A percentile compares a stretch with the other conserved stretches of the same genome.
Conservation (phyloP, 345 rosid species). For the Murraya koenigii region DNA sequence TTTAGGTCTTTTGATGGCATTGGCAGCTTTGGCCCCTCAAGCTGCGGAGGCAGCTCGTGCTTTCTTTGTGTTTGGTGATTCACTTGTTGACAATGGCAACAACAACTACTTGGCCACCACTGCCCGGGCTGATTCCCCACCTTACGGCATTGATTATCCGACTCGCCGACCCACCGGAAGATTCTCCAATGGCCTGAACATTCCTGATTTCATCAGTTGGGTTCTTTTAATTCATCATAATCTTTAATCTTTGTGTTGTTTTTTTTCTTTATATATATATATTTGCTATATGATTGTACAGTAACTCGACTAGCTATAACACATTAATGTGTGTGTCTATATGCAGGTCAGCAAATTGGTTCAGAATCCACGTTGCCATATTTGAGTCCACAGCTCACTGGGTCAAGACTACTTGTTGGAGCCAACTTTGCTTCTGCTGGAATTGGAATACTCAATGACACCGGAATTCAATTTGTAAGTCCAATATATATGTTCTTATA, state of each 20-base stretch:
- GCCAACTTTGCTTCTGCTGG: constrained; percentile 99
- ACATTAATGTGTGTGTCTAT: background rate
- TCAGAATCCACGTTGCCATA: constrained; percentile 72
- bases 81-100: constrained; percentile 76
- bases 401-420: constrained; percentile 60
- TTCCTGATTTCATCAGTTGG: constrained; percentile 82
- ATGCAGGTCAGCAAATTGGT: constrained; percentile 65
- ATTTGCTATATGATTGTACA: too few species aligned
- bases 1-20: constrained; percentile 7
- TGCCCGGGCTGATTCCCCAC: constrained; percentile 74
- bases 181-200: constrained; percentile 84
- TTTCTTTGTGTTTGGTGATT: constrained; percentile 69
- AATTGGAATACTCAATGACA: constrained; percentile 86
- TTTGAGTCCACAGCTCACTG: constrained; percentile 61
- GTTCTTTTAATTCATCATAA: background rate
- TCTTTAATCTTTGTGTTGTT: background rate
- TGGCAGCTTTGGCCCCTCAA: constrained; percentile 23
- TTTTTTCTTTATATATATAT: too few species aligned
- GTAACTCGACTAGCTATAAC: background rate
- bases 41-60: constrained; percentile 39
- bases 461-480: constrained; percentile 88
- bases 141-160: constrained; percentile 86
- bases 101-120: constrained; percentile 71
- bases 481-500: too few species aligned
- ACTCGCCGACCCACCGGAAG: constrained; percentile 71